Base-by-base conservation (phyloP, 2,329 filamentous ascomycete species). In the Rutstroemia sydowiana region DNA sequence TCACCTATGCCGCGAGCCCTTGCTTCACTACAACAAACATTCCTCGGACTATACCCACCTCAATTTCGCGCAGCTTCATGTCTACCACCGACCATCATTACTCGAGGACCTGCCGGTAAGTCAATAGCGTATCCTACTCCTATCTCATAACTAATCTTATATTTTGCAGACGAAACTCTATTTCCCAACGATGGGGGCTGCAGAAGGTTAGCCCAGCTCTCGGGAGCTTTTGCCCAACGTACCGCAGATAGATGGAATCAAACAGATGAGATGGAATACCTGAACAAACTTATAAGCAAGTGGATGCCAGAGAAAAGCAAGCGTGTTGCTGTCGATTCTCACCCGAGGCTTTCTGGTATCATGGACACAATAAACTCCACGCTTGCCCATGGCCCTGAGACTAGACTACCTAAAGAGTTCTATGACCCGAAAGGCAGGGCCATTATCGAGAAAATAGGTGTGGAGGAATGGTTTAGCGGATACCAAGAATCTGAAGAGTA, bases 291-390 rank as follows among this genome's bases (percentile, higher is more conserved):
- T 54, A 82, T 91, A 49, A 82, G 85, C 32, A 89, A 87, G 67
- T 95, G 86, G 81, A 95, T 97, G 87, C 88, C 89, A 0, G 75
- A 81, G 7, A 75, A 76, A 32, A 76, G 74, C 28, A 78, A 78
- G 10, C 75, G 77, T 36, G 83, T 96, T 8, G 87, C 86, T 23
- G 88, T 97, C 8, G 90, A 96, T 68, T 84, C 84, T 1, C 84
- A 85, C 54, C 93, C 93, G 0, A 78, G 91, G 41, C 75, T 97
- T 11, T 90, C 84, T 5, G 93, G 93, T 48, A 85, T 98, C 62
- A 89, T 95, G 86, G 93, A 98, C 70, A 93, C 88, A 0, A 79
- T 97, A 64, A 97, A 96, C 66, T 82, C 88, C 6, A 95, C 89
- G 0, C 75, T 87, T 11, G 92, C 91, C 2, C 93, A 97, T 66